Evolutionary conservation across 164 flowering plant species (phyloP).

Genomic region (Brasenia schreberi): DNA sequence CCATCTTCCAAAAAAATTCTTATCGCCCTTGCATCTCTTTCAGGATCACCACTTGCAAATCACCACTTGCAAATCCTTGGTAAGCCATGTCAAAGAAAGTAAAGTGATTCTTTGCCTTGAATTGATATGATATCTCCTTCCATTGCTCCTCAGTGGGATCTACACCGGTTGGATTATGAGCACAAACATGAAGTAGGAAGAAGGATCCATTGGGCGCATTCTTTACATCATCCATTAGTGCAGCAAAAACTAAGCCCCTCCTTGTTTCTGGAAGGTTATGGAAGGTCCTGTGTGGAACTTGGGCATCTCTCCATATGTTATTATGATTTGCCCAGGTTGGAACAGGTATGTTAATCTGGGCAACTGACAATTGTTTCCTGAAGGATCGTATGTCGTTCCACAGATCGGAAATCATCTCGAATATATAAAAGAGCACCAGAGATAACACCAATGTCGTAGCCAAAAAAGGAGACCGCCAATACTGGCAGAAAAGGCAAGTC

Average conservation of each 20-base stretch:
- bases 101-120: constrained; percentile 83
- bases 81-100: constrained; percentile 98
- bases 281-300: constrained; percentile 65
- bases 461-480: constrained; percentile 90
- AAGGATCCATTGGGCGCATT: constrained; percentile 95
- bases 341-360: constrained; percentile 84
- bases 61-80: constrained; percentile 99
- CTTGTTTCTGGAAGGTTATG: constrained; percentile 76
- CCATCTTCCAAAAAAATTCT: constrained; percentile 96
- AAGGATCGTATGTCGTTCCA: constrained; percentile 44
- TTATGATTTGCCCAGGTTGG: constrained; percentile 98
- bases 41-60: constrained; percentile 96
- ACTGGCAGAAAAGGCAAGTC: constrained; percentile 77
- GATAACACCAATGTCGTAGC: constrained; percentile 95
- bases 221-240: constrained; percentile 83
- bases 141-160: constrained; percentile 95
- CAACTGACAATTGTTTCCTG: too few relatives aligned
- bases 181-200: constrained; percentile 96
- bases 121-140: constrained; percentile 76
- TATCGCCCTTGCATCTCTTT: constrained; percentile 84
- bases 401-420: constrained; percentile 55
- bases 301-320: constrained; percentile 98
- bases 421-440: constrained; percentile 92
- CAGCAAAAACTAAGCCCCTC: constrained; percentile 75
- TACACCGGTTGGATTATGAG: constrained; percentile 99